These are phyloP conservation scores for Trebouxia sp. DNA, from an alignment of 139 green algal genomes.

Conservation along the genomic window DNA sequence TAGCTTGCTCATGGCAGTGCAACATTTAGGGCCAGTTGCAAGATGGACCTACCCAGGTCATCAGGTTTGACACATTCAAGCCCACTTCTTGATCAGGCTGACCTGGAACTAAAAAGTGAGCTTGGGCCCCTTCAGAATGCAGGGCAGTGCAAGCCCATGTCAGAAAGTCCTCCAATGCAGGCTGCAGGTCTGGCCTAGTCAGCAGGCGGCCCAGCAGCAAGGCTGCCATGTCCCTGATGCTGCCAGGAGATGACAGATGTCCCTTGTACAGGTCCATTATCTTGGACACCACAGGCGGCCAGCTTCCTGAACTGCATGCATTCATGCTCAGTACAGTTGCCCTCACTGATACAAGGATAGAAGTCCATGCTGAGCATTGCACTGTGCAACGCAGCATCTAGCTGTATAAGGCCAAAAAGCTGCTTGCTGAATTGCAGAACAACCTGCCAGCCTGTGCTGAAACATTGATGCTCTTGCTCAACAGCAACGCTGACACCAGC, in stretches of 20 bases:
- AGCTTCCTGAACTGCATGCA: neutral
- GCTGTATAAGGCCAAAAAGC: too few species aligned
- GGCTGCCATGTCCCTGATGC: constrained; percentile 80
- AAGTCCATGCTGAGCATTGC: too few species aligned
- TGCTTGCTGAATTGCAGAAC: too few species aligned
- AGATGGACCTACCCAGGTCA: too few species aligned
- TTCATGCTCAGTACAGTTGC: neutral
- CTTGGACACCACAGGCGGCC: constrained; percentile 30
- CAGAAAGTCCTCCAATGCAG: constrained; percentile 72
- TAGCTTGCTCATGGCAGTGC: too few species aligned
- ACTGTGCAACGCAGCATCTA: too few species aligned
- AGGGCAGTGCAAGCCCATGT: constrained; percentile 58
- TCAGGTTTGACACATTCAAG: too few species aligned
- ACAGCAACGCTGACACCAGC: neutral
- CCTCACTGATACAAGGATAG: too few species aligned
- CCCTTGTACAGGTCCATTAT: constrained; percentile 73
- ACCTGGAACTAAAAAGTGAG: constrained; percentile 69
- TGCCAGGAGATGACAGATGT: constrained; percentile 63
- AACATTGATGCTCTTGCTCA: too few species aligned
- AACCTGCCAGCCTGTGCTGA: too few species aligned
- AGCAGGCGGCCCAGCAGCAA: constrained; percentile 85
- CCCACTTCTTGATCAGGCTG: too few species aligned
- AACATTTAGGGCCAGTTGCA: too few species aligned
- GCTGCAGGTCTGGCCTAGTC: constrained; percentile 82
- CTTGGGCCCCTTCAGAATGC: constrained; percentile 26